phyloP scores from a whole-genome alignment of 1,284 basidiomycete species.

The Anthracocystis setariae region DNA sequence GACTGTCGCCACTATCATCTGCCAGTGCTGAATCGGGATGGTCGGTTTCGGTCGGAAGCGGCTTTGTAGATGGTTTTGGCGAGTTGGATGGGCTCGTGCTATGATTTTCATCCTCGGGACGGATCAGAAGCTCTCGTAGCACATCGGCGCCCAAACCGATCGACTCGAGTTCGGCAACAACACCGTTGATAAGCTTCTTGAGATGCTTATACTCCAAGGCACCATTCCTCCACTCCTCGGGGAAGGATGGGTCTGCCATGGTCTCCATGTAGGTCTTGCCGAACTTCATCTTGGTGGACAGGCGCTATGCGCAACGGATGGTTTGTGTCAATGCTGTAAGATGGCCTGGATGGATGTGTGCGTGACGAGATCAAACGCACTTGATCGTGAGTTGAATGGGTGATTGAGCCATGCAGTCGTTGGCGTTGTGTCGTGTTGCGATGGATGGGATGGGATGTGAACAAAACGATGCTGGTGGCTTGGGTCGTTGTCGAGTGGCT shows the following conservation, averaged over 20 bases:
- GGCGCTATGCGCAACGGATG: constrained; percentile 16
- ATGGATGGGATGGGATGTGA: no score
- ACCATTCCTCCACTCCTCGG: constrained; percentile 78
- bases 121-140: constrained; percentile 71
- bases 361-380: background rate
- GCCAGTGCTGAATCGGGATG: constrained; percentile 29
- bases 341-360: background rate
- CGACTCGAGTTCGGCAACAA: constrained; percentile 81
- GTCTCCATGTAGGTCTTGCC: constrained; percentile 80
- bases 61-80: constrained; percentile 11
- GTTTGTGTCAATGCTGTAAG: background rate
- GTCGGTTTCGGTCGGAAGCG: constrained; percentile 14
- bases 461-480: no score
- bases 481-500: no score
- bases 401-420: no score
- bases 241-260: constrained; percentile 74
- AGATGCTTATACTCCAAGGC: constrained; percentile 90
- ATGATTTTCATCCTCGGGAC: constrained; percentile 28
- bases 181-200: constrained; percentile 89
- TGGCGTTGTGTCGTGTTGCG: no score
- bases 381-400: no score
- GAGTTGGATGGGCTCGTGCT: background rate
- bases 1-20: constrained; percentile 42
- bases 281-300: constrained; percentile 76
- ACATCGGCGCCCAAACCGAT: constrained; percentile 78